Conservation (phyloP, 805 yeast genomes). For the Hanseniaspora vineae region DNA sequence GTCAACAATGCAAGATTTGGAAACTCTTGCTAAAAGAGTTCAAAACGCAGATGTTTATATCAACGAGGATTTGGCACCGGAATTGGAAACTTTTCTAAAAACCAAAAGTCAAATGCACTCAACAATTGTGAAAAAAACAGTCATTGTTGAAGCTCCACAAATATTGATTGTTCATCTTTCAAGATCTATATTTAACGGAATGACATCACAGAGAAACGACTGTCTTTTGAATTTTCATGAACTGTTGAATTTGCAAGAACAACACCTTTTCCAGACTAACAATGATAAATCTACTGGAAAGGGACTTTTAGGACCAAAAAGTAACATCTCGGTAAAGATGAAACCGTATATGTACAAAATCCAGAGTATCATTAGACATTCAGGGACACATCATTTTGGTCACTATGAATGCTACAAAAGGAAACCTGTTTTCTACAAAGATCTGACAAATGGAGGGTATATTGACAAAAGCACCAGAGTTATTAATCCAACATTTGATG, state of each 20-base stretch:
- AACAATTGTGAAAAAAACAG: conserved; percentile 47
- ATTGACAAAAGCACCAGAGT: conserved; percentile 11
- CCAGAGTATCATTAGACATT: conserved; percentile 67
- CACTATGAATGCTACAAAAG: conserved; percentile 82
- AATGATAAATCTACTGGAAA: no score
- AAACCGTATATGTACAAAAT: conserved; percentile 37
- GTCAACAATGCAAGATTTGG: no score
- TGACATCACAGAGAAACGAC: conserved; percentile 55
- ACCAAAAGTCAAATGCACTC: conserved; percentile 35
- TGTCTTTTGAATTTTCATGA: conserved; percentile 62
- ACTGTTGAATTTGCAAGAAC: conserved; percentile 34
- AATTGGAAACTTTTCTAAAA: conserved; percentile 13
- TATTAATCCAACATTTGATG: not conserved
- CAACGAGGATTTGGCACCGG: conserved; percentile 57
- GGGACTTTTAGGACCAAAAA: no score
- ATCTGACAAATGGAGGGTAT: conserved; percentile 13
- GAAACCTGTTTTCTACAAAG: conserved; percentile 44
- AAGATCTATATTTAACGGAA: conserved; percentile 58
- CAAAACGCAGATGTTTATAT: conserved; percentile 21
- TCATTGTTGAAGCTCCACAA: conserved; percentile 53
- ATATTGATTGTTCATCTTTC: conserved; percentile 73
- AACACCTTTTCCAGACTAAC: conserved; percentile 9
- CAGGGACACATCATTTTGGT: conserved; percentile 79
- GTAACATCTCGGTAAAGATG: conserved; percentile 10
- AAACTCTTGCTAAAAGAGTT: no score